Conservation (phyloP, 2,329 filamentous ascomycete genomes). For the Fusarium vanettenii region DNA sequence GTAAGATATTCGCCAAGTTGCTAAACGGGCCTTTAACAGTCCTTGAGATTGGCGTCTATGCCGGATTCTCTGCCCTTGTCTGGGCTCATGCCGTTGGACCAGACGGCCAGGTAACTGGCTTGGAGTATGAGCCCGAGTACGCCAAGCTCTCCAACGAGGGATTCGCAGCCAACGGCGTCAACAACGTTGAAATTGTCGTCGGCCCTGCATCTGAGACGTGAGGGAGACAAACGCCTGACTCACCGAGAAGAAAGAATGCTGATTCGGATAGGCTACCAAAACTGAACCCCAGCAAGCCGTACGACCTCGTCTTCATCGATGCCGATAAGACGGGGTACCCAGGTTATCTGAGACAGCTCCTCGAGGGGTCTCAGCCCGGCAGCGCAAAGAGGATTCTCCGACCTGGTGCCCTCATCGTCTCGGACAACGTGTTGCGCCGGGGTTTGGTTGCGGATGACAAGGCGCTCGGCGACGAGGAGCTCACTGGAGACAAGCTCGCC, state of each 20-base stretch:
- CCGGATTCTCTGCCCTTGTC: constrained; percentile 61
- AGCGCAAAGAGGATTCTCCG: constrained; percentile 56
- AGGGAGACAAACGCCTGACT: constrained; percentile 31
- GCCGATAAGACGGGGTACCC: constrained; percentile 66
- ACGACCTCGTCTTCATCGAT: constrained; percentile 66
- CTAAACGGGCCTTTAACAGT: constrained; percentile 44
- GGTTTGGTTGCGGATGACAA: constrained; percentile 59
- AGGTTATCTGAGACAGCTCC: constrained; percentile 58
- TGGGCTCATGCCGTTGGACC: constrained; percentile 61
- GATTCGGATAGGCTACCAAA: constrained; percentile 44
- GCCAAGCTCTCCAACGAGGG: constrained; percentile 54
- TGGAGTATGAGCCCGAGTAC: constrained; percentile 60
- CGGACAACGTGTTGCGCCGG: constrained; percentile 64
- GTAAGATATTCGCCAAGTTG: not conserved
- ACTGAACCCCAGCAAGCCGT: constrained; percentile 50
- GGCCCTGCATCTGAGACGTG: constrained; percentile 61
- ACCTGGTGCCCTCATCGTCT: constrained; percentile 62
- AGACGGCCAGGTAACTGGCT: constrained; percentile 55
- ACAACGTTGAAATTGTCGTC: constrained; percentile 59
- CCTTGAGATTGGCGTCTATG: constrained; percentile 61
- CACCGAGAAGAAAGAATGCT: not conserved
- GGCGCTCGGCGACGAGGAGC: constrained; percentile 20
- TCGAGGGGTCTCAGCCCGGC: constrained; percentile 56
- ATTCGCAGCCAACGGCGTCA: constrained; percentile 53
- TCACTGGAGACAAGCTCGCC: constrained; percentile 29